These are phyloP conservation scores for Heliamphora pulchella DNA, from an alignment of 179 eudicot genomes.

Conservation along the genomic window DNA sequence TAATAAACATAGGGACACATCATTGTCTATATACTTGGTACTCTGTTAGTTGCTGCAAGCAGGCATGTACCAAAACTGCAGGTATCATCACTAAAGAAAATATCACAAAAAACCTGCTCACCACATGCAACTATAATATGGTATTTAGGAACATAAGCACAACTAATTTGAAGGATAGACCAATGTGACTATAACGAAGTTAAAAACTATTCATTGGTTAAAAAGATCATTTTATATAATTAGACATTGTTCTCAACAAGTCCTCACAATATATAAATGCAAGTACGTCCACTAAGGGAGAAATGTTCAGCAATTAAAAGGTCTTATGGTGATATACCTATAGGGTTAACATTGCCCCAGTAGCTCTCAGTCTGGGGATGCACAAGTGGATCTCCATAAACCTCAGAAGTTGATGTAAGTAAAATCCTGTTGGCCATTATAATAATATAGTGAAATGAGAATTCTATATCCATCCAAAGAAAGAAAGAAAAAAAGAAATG, in stretches of 20 bases:
- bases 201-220: background rate
- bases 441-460: background rate
- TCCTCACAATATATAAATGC: background rate
- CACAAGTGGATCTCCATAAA: conserved; percentile 90
- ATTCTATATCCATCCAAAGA: background rate
- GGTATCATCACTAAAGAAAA: background rate
- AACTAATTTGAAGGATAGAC: background rate
- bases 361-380: conserved; percentile 89
- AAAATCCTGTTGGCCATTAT: conserved; percentile 51
- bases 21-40: background rate
- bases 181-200: background rate
- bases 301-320: background rate
- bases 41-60: background rate
- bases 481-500: background rate
- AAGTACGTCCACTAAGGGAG: background rate
- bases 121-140: background rate
- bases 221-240: background rate
- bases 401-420: conserved; percentile 96
- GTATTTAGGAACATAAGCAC: background rate
- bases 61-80: background rate
- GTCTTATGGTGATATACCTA: conserved; percentile 37
- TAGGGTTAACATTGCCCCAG: conserved; percentile 98
- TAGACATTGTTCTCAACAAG: background rate
- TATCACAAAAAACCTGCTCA: background rate
- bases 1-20: conserved; percentile 9